These are phyloP conservation scores for Coelastrella sp. DNA, from an alignment of 139 green algal species.

Conservation along the genomic window DNA sequence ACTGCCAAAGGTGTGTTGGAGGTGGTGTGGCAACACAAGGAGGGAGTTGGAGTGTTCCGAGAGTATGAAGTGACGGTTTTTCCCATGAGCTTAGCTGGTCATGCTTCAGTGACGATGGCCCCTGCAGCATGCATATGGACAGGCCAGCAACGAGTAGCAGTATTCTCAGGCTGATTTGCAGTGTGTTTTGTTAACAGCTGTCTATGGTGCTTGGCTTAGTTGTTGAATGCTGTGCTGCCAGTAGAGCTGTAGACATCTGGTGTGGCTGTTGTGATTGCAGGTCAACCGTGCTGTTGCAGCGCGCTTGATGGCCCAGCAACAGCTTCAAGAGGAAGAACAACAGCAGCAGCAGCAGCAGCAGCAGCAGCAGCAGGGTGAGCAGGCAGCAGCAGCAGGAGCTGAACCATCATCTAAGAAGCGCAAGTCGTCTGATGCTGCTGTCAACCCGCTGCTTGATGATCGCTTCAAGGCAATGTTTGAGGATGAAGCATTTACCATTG, in stretches of 20 bases:
- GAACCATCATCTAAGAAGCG: conserved; percentile 47
- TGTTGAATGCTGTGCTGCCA: too few relatives aligned
- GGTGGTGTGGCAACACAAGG: not conserved
- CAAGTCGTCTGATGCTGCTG: conserved; percentile 15
- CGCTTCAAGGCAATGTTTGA: conserved; percentile 88
- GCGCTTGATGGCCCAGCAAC: conserved; percentile 67
- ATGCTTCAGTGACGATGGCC: too few relatives aligned
- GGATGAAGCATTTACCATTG: conserved; percentile 85
- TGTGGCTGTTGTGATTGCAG: conserved; percentile 42
- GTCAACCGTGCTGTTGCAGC: conserved; percentile 84
- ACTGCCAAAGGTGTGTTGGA: conserved; percentile 80
- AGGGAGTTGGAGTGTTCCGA: too few relatives aligned
- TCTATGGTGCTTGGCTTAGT: too few relatives aligned
- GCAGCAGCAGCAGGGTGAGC: conserved; percentile 36
- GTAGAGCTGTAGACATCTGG: too few relatives aligned
- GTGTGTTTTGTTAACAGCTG: too few relatives aligned
- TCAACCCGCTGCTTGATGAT: conserved; percentile 70
- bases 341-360: conserved; percentile 45
- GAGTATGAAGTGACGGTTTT: too few relatives aligned
- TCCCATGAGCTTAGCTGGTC: too few relatives aligned
- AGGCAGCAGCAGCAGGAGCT: conserved; percentile 32
- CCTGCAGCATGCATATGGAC: not conserved
- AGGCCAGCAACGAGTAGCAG: too few relatives aligned
- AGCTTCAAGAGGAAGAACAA: not conserved
- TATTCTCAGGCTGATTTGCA: too few relatives aligned